Conservation (phyloP, 2,329 filamentous ascomycete species). For the Colletotrichum neosansevieriae region DNA sequence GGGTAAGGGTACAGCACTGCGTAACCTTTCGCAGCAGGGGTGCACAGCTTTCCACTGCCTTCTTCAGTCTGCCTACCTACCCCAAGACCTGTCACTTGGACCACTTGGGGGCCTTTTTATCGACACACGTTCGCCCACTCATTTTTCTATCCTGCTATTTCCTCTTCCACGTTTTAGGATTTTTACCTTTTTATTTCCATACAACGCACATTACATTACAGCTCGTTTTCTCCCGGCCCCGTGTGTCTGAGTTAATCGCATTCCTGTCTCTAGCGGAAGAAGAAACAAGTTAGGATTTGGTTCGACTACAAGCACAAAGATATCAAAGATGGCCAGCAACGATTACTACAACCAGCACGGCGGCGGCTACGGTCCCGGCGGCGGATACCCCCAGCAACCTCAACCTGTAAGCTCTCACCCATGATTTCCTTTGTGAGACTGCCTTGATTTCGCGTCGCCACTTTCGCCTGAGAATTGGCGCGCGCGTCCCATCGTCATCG, state of each 20-base stretch:
- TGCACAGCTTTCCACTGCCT: constrained; percentile 9
- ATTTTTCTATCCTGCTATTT: neutral
- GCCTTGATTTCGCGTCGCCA: neutral
- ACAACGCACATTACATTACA: neutral
- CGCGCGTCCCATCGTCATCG: neutral
- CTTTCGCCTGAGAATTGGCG: neutral
- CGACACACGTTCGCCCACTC: constrained; percentile 28
- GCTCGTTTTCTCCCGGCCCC: too few relatives aligned
- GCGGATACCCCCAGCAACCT: constrained; percentile 54
- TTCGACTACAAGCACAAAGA: neutral
- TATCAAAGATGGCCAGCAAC: constrained; percentile 53
- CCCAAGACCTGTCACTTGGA: constrained; percentile 29
- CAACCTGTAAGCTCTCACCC: constrained; percentile 50
- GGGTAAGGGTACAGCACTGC: constrained; percentile 27
- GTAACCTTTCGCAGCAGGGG: neutral
- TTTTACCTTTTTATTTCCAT: constrained; percentile 19
- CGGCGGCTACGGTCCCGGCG: constrained; percentile 42
- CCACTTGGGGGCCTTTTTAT: constrained; percentile 35
- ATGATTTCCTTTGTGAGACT: neutral
- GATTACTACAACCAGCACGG: constrained; percentile 55
- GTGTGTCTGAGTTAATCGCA: neutral
- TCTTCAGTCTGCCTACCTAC: neutral
- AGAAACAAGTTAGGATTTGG: neutral
- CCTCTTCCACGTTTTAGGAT: neutral
- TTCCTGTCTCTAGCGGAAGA: neutral